Conservation (phyloP, 306 rosid species). For the Erythrophleum fordii region DNA sequence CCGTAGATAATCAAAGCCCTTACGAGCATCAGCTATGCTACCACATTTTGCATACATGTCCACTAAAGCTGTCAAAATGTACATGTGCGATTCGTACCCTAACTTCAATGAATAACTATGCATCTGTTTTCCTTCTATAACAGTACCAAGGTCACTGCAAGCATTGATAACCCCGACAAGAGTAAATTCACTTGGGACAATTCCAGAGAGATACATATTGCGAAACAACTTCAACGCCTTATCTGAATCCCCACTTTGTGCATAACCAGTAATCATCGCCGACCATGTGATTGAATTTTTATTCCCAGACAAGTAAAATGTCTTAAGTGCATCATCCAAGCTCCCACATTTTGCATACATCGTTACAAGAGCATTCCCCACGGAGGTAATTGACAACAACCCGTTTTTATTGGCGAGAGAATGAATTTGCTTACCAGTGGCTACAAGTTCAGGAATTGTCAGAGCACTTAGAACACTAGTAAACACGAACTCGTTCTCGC, state of each 20-base stretch:
- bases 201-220: conserved; percentile 64
- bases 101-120: conserved; percentile 72
- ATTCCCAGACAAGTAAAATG: conserved; percentile 59
- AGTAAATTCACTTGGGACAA: conserved; percentile 67
- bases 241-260: conserved; percentile 71
- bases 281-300: conserved; percentile 90
- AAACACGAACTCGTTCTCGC: conserved; percentile 57
- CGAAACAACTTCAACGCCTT: conserved; percentile 67
- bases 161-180: conserved; percentile 83
- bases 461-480: conserved; percentile 76
- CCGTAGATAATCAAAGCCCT: conserved; percentile 68
- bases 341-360: conserved; percentile 85
- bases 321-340: conserved; percentile 70
- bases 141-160: conserved; percentile 68
- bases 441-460: conserved; percentile 39
- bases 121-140: conserved; percentile 70
- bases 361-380: conserved; percentile 76
- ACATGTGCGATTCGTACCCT: conserved; percentile 75
- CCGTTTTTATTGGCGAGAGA: conserved; percentile 69
- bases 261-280: conserved; percentile 82
- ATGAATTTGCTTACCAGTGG: conserved; percentile 71
- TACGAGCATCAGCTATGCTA: conserved; percentile 60
- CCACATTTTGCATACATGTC: conserved; percentile 92
- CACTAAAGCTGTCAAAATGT: conserved; percentile 77
- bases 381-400: conserved; percentile 61